Percentiles rank a stretch among this genome's conserved stretches.
These are phyloP conservation scores for Triangularia verruculosa DNA, from an alignment of 2,329 filamentous ascomycete genomes.

Conservation along the genomic window DNA sequence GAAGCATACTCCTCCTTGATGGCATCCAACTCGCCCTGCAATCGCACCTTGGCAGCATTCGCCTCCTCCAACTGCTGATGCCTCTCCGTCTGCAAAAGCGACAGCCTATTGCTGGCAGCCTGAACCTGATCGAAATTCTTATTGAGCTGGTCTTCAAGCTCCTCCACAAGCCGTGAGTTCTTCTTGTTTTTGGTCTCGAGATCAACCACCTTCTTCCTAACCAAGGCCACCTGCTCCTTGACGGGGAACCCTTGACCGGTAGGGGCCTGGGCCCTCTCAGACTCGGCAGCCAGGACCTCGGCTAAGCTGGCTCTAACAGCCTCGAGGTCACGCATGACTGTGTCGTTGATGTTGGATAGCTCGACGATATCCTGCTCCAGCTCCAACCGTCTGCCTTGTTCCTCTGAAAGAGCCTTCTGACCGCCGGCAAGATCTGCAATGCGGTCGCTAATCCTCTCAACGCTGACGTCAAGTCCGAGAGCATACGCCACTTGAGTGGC, in stretches of 20 bases:
- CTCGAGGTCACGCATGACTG: conserved; percentile 61
- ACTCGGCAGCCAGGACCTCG: conserved; percentile 52
- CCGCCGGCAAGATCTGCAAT: conserved; percentile 56
- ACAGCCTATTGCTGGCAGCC: conserved; percentile 78
- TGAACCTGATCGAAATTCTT: conserved; percentile 94
- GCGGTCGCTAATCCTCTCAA: conserved; percentile 64
- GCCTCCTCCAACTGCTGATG: conserved; percentile 76
- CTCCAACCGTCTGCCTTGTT: conserved; percentile 57
- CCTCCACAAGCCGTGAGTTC: conserved; percentile 86
- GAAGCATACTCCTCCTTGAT: conserved; percentile 67
- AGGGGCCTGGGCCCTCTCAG: conserved; percentile 41
- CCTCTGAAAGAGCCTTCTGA: conserved; percentile 57
- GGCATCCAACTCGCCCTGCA: conserved; percentile 67
- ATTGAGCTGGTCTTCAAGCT: conserved; percentile 94
- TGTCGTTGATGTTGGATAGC: conserved; percentile 56
- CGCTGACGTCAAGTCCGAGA: conserved; percentile 60
- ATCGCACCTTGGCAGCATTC: conserved; percentile 58
- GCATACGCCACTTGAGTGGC: conserved; percentile 61
- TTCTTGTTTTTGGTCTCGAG: conserved; percentile 75
- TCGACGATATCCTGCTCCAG: conserved; percentile 55
- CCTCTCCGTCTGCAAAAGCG: conserved; percentile 73
- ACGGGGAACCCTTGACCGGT: conserved; percentile 54
- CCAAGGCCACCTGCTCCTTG: conserved; percentile 37
- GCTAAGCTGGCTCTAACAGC: conserved; percentile 53
- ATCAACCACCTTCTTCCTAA: conserved; percentile 65